phyloP scores from a whole-genome alignment of 257 asterid species.

The Fraxinus pennsylvanica region DNA sequence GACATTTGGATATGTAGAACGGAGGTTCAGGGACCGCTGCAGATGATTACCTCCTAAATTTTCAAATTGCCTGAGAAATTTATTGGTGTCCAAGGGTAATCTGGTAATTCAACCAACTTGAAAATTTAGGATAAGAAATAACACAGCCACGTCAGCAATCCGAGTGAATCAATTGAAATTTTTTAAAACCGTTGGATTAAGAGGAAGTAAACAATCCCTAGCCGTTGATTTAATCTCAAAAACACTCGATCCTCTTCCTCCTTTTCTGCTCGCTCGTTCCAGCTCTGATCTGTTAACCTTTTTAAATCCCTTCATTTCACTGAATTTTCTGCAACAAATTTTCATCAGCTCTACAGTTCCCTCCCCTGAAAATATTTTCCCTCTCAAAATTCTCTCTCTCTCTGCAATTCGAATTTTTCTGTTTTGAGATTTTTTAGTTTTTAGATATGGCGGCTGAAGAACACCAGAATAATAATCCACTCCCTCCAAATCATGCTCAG shows the following conservation, averaged over 20 bases:
- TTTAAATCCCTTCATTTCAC: conserved; percentile 47
- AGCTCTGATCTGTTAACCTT: conserved; percentile 38
- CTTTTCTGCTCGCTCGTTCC: conserved; percentile 27
- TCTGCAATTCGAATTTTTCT: neutral
- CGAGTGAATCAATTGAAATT: neutral
- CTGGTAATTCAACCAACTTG: neutral
- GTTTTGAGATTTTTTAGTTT: neutral
- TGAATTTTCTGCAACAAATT: conserved; percentile 23
- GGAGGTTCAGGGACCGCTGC: neutral
- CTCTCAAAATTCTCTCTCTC: neutral
- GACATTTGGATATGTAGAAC: neutral
- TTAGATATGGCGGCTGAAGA: conserved; percentile 57
- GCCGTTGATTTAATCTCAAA: conserved; percentile 52
- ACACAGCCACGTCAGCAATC: conserved; percentile 68
- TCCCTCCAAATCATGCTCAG: conserved; percentile 8
- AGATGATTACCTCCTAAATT: conserved; percentile 7
- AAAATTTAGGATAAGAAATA: conserved; percentile 28
- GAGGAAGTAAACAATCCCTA: conserved; percentile 30
- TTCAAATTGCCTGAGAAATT: conserved; percentile 15
- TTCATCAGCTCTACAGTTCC: conserved; percentile 22
- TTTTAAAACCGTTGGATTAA: conserved; percentile 35
- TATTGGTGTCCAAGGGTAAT: conserved; percentile 7
- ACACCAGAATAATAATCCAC: conserved; percentile 23
- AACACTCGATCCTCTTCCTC: conserved; percentile 18
- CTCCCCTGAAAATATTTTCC: neutral